Percentiles rank a stretch among this genome's conserved stretches.
Conservation (phyloP, 2,329 filamentous ascomycete species). For the Neonectria neomacrospora region DNA sequence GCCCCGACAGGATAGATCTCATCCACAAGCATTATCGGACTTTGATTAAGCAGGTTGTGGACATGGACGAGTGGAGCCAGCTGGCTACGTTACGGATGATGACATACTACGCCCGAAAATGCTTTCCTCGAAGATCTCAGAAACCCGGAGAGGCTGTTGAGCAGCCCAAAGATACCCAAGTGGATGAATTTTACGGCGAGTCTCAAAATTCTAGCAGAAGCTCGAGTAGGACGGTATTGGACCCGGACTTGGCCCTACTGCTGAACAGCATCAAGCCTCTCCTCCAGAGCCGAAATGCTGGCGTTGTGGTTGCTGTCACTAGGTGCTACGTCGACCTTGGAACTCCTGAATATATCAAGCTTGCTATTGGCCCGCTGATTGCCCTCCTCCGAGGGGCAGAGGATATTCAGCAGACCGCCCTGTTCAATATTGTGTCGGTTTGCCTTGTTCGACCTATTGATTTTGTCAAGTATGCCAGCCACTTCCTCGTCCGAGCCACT, state of each 20-base stretch:
- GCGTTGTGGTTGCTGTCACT: constrained; percentile 88
- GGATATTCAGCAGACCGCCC: constrained; percentile 88
- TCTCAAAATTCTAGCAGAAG: constrained; percentile 56
- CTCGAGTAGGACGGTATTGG: constrained; percentile 66
- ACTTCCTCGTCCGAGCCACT: constrained; percentile 85
- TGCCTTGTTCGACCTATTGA: constrained; percentile 78
- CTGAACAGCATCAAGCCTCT: constrained; percentile 84
- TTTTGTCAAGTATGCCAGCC: constrained; percentile 89
- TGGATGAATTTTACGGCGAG: constrained; percentile 86
- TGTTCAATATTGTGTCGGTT: constrained; percentile 96
- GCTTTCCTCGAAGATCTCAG: constrained; percentile 79
- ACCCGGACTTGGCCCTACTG: constrained; percentile 85
- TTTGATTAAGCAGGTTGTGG: constrained; percentile 88
- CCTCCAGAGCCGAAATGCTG: constrained; percentile 91
- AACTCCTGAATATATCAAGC: constrained; percentile 78
- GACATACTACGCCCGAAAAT: constrained; percentile 85
- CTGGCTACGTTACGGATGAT: constrained; percentile 84
- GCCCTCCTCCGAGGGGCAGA: constrained; percentile 85
- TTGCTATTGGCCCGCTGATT: constrained; percentile 84
- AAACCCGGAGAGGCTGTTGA: constrained; percentile 59
- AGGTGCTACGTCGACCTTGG: constrained; percentile 88
- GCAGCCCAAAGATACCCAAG: constrained; percentile 51
- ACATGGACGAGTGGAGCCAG: constrained; percentile 99
- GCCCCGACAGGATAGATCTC: constrained; percentile 86
- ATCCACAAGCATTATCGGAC: constrained; percentile 90